These are phyloP conservation scores for Beauveria pseudobassiana DNA, from an alignment of 2,329 filamentous ascomycete species.

Conservation along the genomic window DNA sequence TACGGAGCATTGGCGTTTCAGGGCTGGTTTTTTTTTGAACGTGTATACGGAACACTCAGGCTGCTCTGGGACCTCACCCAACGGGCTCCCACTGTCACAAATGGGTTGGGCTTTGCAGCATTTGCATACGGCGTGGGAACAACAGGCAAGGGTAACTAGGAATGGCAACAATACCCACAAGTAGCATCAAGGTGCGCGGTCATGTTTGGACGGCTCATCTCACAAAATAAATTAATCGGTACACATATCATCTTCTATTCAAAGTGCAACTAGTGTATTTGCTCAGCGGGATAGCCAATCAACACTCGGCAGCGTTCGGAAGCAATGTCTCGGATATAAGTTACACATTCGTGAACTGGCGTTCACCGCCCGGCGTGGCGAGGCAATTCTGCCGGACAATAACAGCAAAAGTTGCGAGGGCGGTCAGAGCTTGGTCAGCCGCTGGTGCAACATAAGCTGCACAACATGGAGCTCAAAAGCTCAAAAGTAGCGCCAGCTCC, in stretches of 20 bases:
- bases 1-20: conserved; percentile 1
- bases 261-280: no score
- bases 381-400: conserved; percentile 2
- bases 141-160: not conserved
- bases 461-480: not conserved
- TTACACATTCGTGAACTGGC: not conserved
- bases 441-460: not conserved
- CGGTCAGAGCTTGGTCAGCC: not conserved
- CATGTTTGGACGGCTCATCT: not conserved
- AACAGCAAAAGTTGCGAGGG: not conserved
- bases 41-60: not conserved
- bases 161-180: not conserved
- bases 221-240: not conserved
- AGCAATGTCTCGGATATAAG: no score
- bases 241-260: no score
- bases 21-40: not conserved
- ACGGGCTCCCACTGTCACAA: not conserved
- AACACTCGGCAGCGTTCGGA: no score
- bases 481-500: not conserved
- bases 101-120: not conserved
- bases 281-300: no score
- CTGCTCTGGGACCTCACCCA: not conserved
- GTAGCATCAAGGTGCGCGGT: not conserved
- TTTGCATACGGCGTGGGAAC: not conserved
- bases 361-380: not conserved